Evolutionary conservation across 768 basidiomycete species (phyloP), one percentile per base, ranked within the genome.

Genomic region (Aureoboletus auriporus): DNA sequence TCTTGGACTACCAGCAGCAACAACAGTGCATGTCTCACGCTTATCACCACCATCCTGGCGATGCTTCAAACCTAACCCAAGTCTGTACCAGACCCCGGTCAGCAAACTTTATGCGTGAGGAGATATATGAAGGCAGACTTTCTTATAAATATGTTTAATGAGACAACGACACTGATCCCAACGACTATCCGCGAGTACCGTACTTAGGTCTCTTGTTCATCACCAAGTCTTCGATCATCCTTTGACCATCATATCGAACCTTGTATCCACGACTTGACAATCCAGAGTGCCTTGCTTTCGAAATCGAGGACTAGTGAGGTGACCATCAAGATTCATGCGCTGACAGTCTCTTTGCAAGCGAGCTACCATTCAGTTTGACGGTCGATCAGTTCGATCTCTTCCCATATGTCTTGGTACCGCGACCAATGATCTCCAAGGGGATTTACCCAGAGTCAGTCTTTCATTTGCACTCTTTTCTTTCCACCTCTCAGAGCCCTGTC

Each of bases 321-420:
- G 8, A 70, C 81, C 23, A 74, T 83, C 52, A 78, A 77, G 55
- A 66, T 78, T 9, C 75, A 77, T 47, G 77, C 20, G 4, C 20
- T 23, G 20, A 4, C 79, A 0, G 79, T 80, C 14, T 83, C 81
- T 30, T 65, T 83, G 8, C 75, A 80, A 64, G 75, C 74, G 39
- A 42, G 37, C 13, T 11, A 23, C 20, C 20, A 23, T 23, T 33
- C 26, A 10, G 23, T 43, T 7, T 2, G 4, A 30, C 13, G 5
- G 1, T 16, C 9, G 11, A 20, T 17, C 6, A 20, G 23, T 29
- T 5, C 26, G 26, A 23, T 23, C 20, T 23, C 20, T 26, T 45
- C 9, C n/a, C 33, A 13, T 44, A 10, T 33, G 14, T 9, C 40
- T 4, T 23, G 77, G 74, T 84, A 69, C 53, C 76, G 81, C 37